Conservation (phyloP, 257 asterid species). For the Petunia axillaris region DNA sequence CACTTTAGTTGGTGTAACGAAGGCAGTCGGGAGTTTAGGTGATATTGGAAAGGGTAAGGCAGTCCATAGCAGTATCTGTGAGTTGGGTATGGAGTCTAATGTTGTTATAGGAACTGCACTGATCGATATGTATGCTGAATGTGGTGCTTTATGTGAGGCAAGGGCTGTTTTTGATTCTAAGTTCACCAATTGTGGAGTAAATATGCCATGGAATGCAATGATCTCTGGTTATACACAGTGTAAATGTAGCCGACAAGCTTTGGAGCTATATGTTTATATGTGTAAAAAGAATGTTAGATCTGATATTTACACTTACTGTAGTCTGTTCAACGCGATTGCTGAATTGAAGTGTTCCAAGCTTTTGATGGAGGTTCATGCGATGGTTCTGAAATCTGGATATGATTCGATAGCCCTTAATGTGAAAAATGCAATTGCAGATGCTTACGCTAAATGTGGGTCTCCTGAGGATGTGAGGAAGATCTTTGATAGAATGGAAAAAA, state of each 20-base stretch:
- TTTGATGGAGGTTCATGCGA: slow-evolving; percentile 50
- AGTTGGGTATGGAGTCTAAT: slow-evolving; percentile 43
- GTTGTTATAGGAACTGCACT: slow-evolving; percentile 54
- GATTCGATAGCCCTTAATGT: slow-evolving; percentile 32
- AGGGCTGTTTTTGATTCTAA: slow-evolving; percentile 41
- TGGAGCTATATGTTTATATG: slow-evolving; percentile 44
- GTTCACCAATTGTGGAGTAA: slow-evolving; percentile 38
- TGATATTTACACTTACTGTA: slow-evolving; percentile 56
- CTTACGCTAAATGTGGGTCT: slow-evolving; percentile 57
- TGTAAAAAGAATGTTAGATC: slow-evolving; percentile 38
- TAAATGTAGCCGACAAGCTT: slow-evolving; percentile 42
- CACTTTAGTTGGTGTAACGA: slow-evolving; percentile 50
- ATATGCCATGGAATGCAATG: slow-evolving; percentile 67
- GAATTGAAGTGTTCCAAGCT: slow-evolving; percentile 41
- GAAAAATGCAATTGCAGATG: slow-evolving; percentile 57
- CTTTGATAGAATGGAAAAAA: slow-evolving; percentile 43
- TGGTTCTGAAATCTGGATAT: slow-evolving; percentile 47
- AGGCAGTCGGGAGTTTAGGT: slow-evolving; percentile 52
- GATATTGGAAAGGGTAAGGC: slow-evolving; percentile 47
- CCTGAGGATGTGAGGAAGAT: slow-evolving; percentile 47
- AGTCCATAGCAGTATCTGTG: slow-evolving; percentile 44
- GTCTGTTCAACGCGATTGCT: slow-evolving; percentile 52
- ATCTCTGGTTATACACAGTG: slow-evolving; percentile 46
- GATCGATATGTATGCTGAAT: slow-evolving; percentile 56
- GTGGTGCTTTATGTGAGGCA: slow-evolving; percentile 49